Evolutionary conservation across 163 green algal genomes (phyloP).

Genomic region (Scenedesmus sp.): DNA sequence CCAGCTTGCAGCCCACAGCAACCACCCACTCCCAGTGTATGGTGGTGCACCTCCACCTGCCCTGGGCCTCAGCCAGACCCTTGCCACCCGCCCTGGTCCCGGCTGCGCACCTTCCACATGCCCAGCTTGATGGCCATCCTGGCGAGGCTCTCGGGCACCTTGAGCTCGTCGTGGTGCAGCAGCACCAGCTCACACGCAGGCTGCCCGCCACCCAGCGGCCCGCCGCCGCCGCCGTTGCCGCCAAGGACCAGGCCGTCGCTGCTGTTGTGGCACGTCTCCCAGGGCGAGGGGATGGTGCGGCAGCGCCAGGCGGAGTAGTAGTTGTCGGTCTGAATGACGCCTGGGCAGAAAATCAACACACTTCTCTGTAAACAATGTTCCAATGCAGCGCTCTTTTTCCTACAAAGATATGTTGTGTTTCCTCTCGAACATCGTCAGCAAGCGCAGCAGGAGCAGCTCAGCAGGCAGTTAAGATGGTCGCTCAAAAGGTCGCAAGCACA

Average conservation of each 20-base stretch:
- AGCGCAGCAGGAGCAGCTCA: not conserved
- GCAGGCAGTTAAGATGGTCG: not conserved
- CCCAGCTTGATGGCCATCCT: constrained; percentile 46
- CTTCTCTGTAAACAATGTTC: too few species aligned
- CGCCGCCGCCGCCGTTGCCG: not conserved
- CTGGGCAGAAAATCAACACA: not conserved
- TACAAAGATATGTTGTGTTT: too few species aligned
- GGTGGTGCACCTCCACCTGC: too few species aligned
- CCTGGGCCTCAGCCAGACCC: too few species aligned
- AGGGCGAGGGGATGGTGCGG: constrained; percentile 41
- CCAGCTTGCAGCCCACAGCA: too few species aligned
- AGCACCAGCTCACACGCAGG: constrained; percentile 46
- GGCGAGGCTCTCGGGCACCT: constrained; percentile 35
- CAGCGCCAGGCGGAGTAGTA: constrained; percentile 47
- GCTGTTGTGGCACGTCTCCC: not conserved
- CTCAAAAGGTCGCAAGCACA: not conserved
- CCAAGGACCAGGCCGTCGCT: not conserved
- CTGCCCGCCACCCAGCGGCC: not conserved
- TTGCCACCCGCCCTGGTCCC: too few species aligned
- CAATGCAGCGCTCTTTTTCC: too few species aligned
- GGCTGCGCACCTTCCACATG: constrained; percentile 40
- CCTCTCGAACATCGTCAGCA: too few species aligned
- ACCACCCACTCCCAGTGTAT: too few species aligned
- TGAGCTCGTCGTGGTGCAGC: constrained; percentile 53
- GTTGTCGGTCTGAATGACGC: constrained; percentile 43